phyloP scores from a whole-genome alignment of 371 early-diverging fungal genomes.

The Capillidium heterosporum region DNA sequence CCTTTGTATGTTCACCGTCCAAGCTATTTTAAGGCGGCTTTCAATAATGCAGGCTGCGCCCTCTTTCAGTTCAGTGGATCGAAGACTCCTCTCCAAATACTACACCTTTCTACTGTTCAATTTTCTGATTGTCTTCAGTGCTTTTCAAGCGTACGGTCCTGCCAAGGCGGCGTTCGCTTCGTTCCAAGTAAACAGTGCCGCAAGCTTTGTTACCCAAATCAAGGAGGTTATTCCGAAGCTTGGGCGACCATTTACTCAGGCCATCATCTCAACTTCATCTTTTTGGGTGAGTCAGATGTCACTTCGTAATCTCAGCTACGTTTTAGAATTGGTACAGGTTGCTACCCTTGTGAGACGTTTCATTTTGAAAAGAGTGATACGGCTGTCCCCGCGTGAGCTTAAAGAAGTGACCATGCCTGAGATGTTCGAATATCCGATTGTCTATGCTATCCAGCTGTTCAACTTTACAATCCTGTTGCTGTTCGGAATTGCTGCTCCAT shows the following conservation, averaged over 20 bases:
- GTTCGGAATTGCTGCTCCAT: conserved; percentile 5
- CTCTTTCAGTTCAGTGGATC: background rate
- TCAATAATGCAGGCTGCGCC: background rate
- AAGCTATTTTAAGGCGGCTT: background rate
- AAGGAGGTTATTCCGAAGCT: background rate
- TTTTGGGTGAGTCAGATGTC: conserved; percentile 9
- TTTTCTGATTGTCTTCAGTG: background rate
- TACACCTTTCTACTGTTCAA: conserved; percentile 2
- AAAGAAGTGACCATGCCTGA: conserved; percentile 5
- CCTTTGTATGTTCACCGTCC: background rate
- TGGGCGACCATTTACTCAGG: background rate
- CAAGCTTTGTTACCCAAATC: background rate
- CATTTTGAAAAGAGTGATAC: background rate
- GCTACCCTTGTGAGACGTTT: background rate
- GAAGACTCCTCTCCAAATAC: background rate
- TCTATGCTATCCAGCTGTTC: conserved; percentile 7
- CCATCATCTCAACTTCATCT: conserved; percentile 3
- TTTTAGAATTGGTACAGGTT: conserved; percentile 8
- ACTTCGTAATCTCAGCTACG: background rate
- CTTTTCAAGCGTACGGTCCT: background rate
- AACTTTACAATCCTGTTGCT: conserved; percentile 7
- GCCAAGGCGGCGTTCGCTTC: background rate
- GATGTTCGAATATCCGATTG: conserved; percentile 7
- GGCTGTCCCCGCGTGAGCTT: conserved; percentile 5
- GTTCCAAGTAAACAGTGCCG: background rate